A percentile compares a stretch with the other conserved stretches of the same genome.
phyloP scores from a whole-genome alignment of 805 yeast species.

The Tetrapisispora phaffii region DNA sequence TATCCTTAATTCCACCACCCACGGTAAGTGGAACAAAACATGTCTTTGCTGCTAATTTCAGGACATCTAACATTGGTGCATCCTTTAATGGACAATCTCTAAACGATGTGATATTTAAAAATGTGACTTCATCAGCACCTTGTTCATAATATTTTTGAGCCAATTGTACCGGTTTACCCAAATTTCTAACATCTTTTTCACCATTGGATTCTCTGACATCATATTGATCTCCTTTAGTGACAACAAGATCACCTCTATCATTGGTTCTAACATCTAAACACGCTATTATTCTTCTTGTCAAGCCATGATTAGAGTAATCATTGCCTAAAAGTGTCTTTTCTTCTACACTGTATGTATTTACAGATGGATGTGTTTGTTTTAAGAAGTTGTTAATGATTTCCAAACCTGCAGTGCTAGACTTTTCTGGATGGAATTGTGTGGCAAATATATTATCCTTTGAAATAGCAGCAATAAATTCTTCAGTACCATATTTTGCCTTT shows the following conservation, averaged over 20 bases:
- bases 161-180: slow-evolving; percentile 93
- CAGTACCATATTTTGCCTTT: slow-evolving; percentile 62
- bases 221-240: slow-evolving; percentile 97
- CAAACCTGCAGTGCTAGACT: slow-evolving; percentile 87
- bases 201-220: slow-evolving; percentile 76
- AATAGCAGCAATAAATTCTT: slow-evolving; percentile 75
- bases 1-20: slow-evolving; percentile 95
- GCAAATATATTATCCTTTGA: slow-evolving; percentile 74
- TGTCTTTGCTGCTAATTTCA: slow-evolving; percentile 72
- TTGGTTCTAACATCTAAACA: slow-evolving; percentile 95
- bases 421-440: slow-evolving; percentile 98
- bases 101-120: slow-evolving; percentile 89
- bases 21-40: slow-evolving; percentile 95
- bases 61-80: slow-evolving; percentile 90
- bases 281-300: slow-evolving; percentile 87
- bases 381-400: slow-evolving; percentile 66
- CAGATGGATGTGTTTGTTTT: slow-evolving; percentile 26
- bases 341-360: slow-evolving; percentile 16
- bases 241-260: slow-evolving; percentile 91
- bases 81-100: slow-evolving; percentile 88
- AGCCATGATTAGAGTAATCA: slow-evolving; percentile 44
- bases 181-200: slow-evolving; percentile 61
- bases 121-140: slow-evolving; percentile 97
- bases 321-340: slow-evolving; percentile 20
- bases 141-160: slow-evolving; percentile 85